Evolutionary conservation across 2,329 filamentous ascomycete genomes (phyloP).

Genomic region (Arthroderma uncinatum): DNA sequence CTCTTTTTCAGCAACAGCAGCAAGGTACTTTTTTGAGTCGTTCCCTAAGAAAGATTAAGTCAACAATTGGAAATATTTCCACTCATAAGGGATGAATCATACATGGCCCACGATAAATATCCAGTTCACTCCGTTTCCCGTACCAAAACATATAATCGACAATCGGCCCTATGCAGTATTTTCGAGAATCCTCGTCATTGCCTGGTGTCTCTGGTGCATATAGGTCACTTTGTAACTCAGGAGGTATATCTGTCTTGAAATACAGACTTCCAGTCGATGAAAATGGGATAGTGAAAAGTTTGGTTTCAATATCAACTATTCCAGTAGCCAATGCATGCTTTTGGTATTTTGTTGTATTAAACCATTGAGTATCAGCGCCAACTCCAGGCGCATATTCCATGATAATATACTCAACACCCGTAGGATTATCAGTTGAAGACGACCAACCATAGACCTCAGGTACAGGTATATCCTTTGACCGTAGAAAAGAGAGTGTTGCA

Average conservation of each 20-base stretch:
- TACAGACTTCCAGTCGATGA: conserved; percentile 9
- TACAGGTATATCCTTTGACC: conserved; percentile 25
- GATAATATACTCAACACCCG: conserved; percentile 22
- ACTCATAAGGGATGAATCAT: no score
- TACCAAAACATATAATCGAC: conserved; percentile 15
- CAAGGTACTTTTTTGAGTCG: conserved; percentile 7
- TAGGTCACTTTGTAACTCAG: conserved; percentile 14
- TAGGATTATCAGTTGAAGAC: conserved; percentile 16
- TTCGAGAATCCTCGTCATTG: neutral
- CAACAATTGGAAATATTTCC: no score
- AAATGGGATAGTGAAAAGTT: conserved; percentile 10
- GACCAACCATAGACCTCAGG: conserved; percentile 22
- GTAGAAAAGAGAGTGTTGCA: conserved; percentile 18
- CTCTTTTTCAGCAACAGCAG: conserved; percentile 8
- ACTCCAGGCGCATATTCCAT: conserved; percentile 18
- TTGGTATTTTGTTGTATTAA: conserved; percentile 11
- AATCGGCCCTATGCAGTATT: conserved; percentile 13
- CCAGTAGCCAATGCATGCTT: conserved; percentile 15
- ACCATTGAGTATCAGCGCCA: conserved; percentile 16
- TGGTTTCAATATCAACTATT: conserved; percentile 11
- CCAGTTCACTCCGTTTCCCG: conserved; percentile 7
- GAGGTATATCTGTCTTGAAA: conserved; percentile 10
- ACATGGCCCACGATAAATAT: neutral
- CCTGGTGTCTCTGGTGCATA: conserved; percentile 13
- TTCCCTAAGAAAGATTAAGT: no score